A percentile compares a stretch with the other conserved stretches of the same genome.
phyloP scores from a whole-genome alignment of 2,329 filamentous ascomycete species.

The Sporothrix brasiliensis region DNA sequence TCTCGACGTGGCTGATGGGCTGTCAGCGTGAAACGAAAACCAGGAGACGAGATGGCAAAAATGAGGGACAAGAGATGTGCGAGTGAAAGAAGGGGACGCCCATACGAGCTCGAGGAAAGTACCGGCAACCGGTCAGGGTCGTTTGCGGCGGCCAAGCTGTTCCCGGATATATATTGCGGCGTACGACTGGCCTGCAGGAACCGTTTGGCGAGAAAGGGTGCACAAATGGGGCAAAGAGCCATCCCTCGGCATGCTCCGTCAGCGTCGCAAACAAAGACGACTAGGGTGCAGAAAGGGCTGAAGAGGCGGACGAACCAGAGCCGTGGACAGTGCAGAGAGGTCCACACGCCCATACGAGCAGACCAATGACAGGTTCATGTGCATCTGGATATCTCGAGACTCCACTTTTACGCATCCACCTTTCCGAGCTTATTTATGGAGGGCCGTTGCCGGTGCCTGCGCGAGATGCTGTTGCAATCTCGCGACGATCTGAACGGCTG shows the following conservation, averaged over 20 bases:
- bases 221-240: too few relatives aligned
- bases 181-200: not conserved
- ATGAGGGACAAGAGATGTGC: not conserved
- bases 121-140: not conserved
- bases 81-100: not conserved
- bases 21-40: not conserved
- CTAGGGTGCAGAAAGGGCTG: not conserved
- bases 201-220: too few relatives aligned
- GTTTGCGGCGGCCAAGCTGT: not conserved
- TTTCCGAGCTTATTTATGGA: constrained; percentile 12
- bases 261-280: not conserved
- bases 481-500: not conserved
- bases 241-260: too few relatives aligned
- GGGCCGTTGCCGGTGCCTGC: not conserved
- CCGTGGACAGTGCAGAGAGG: not conserved
- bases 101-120: constrained; percentile 16
- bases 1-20: not conserved
- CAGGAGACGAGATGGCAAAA: too few relatives aligned
- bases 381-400: too few relatives aligned
- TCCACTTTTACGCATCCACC: not conserved
- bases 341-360: constrained; percentile 29
- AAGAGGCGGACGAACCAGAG: not conserved
- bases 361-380: constrained; percentile 10
- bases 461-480: not conserved
- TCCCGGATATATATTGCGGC: constrained; percentile 5